Conservation (phyloP, 2,329 filamentous ascomycete genomes). For the Diaporthe sp. region DNA sequence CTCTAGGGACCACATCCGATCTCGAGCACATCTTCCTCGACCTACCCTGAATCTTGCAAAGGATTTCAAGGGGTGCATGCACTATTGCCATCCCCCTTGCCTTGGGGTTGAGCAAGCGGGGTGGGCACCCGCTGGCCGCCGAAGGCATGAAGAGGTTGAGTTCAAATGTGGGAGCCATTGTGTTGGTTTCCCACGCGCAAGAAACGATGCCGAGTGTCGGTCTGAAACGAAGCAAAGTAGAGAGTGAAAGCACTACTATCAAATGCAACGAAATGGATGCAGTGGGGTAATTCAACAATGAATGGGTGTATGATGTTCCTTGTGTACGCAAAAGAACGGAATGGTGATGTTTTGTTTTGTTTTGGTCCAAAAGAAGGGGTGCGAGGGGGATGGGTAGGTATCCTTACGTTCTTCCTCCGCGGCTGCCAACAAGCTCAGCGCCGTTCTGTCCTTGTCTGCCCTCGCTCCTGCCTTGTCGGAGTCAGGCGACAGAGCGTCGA, state of each 20-base stretch:
- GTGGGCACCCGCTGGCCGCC: not conserved
- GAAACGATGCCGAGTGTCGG: not conserved
- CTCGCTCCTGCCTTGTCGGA: conserved; percentile 48
- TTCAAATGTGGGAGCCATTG: not conserved
- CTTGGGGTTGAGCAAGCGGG: not conserved
- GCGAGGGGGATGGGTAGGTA: not conserved
- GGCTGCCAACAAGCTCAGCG: conserved; percentile 77
- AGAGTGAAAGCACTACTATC: not conserved
- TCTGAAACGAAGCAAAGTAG: not conserved
- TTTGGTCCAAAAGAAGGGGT: not conserved
- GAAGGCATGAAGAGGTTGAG: not conserved
- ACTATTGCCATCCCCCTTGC: not conserved
- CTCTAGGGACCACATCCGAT: not conserved
- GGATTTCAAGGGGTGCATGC: not conserved
- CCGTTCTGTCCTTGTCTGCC: conserved; percentile 53
- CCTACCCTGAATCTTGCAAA: not conserved
- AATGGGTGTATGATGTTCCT: conserved; percentile 10
- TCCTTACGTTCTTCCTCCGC: conserved; percentile 84
- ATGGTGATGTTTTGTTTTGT: not conserved
- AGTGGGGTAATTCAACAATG: not conserved
- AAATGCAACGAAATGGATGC: not conserved
- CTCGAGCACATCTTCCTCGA: not conserved
- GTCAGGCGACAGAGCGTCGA: conserved; percentile 56
- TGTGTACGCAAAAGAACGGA: not conserved
- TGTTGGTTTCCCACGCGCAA: not conserved